Percentiles rank a stretch among this genome's conserved stretches.
These are phyloP conservation scores for Backusella psychrophila DNA, from an alignment of 192 early-diverging fungal species.

Conservation along the genomic window DNA sequence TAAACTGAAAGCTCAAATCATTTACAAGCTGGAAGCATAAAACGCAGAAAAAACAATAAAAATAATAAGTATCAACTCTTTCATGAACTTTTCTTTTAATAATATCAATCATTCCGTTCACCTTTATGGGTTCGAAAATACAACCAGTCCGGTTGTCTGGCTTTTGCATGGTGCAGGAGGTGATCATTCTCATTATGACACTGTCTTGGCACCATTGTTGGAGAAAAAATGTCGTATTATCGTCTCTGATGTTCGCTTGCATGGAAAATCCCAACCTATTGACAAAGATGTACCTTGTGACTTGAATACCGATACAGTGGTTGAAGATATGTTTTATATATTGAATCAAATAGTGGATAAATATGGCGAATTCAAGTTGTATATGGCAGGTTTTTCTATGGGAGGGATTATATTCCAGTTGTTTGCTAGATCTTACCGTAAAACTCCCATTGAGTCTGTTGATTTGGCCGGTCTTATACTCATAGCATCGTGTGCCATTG, in stretches of 20 bases:
- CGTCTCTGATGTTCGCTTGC: constrained; percentile 38
- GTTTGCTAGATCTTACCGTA: neutral
- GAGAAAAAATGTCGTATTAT: constrained; percentile 46
- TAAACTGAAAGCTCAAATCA: neutral
- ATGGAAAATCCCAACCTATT: constrained; percentile 39
- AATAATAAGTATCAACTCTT: neutral
- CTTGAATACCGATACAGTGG: neutral
- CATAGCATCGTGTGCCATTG: neutral
- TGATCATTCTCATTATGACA: constrained; percentile 16
- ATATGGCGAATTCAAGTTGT: neutral
- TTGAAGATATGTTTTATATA: neutral
- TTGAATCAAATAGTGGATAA: neutral
- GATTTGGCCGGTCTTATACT: neutral
- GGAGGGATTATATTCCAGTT: constrained; percentile 10
- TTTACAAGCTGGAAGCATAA: neutral
- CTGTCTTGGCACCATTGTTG: constrained; percentile 36
- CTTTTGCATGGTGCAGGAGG: constrained; percentile 30
- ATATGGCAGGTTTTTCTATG: constrained; percentile 21
- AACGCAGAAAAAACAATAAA: neutral
- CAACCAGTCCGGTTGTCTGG: neutral
- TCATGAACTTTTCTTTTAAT: neutral
- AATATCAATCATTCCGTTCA: neutral
- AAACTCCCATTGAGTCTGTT: neutral
- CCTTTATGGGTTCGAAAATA: neutral
- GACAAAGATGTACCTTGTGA: neutral